phyloP scores from a whole-genome alignment of 2,329 filamentous ascomycete genomes.

The Torrubiella hemipterigena region DNA sequence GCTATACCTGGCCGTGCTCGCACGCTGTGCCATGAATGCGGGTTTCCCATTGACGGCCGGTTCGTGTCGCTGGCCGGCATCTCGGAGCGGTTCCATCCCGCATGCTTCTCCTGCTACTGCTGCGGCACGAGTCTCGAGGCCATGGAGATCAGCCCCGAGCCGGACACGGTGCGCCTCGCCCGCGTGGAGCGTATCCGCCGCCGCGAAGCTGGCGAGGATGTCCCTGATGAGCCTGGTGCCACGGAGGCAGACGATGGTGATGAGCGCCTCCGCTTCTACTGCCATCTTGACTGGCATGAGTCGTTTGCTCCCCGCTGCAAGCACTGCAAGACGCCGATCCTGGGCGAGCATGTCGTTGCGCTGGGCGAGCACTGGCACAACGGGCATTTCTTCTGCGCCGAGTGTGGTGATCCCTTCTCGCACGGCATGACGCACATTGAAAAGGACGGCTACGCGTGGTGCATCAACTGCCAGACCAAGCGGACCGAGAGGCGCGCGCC shows the following conservation, averaged over 20 bases:
- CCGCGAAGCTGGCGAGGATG: slow-evolving; percentile 43
- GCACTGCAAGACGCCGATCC: slow-evolving; percentile 91
- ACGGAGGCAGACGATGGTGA: slow-evolving; percentile 63
- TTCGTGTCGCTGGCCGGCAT: slow-evolving; percentile 73
- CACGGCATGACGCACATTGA: slow-evolving; percentile 64
- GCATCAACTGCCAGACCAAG: slow-evolving; percentile 82
- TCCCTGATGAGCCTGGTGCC: slow-evolving; percentile 50
- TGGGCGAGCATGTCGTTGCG: slow-evolving; percentile 87
- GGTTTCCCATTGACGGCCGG: slow-evolving; percentile 74
- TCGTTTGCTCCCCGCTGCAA: slow-evolving; percentile 86
- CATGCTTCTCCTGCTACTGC: slow-evolving; percentile 82
- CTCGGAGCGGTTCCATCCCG: slow-evolving; percentile 71
- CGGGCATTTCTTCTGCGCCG: slow-evolving; percentile 97
- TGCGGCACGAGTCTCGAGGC: slow-evolving; percentile 85
- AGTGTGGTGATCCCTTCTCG: slow-evolving; percentile 93
- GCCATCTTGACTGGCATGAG: slow-evolving; percentile 98
- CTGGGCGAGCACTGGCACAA: slow-evolving; percentile 94
- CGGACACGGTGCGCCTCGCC: slow-evolving; percentile 55
- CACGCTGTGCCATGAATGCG: slow-evolving; percentile 74
- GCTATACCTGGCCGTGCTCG: slow-evolving; percentile 38
- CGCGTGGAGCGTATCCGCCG: slow-evolving; percentile 62
- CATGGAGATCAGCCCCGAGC: slow-evolving; percentile 92
- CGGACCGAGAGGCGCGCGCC: slow-evolving; percentile 78
- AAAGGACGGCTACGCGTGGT: slow-evolving; percentile 97
- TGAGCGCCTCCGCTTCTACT: slow-evolving; percentile 73